Percentiles rank a stretch among this genome's conserved stretches.
These are phyloP conservation scores for Candida awuae DNA, from an alignment of 805 yeast genomes.

Conservation along the genomic window DNA sequence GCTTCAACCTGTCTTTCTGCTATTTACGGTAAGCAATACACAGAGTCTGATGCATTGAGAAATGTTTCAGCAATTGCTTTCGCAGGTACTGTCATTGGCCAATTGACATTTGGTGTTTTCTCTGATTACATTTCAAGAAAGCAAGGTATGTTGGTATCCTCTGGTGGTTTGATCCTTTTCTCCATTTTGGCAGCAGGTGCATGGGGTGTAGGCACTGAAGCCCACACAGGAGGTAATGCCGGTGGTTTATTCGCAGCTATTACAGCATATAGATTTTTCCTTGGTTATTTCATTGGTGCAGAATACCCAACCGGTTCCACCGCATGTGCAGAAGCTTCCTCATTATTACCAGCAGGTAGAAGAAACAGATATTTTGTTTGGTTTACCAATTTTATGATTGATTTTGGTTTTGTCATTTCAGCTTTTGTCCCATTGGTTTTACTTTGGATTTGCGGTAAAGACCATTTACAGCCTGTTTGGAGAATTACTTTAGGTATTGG, in stretches of 20 bases:
- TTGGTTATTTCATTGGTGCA: conserved; percentile 90
- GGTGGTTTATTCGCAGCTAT: conserved; percentile 77
- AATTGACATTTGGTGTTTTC: conserved; percentile 68
- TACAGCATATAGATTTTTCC: conserved; percentile 75
- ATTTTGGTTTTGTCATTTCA: conserved; percentile 73
- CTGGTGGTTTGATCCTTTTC: conserved; percentile 64
- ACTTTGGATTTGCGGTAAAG: conserved; percentile 69
- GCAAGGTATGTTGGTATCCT: conserved; percentile 74
- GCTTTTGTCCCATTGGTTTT: conserved; percentile 82
- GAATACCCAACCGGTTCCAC: conserved; percentile 93
- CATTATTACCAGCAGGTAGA: conserved; percentile 65
- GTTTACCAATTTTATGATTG: conserved; percentile 88
- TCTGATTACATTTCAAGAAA: conserved; percentile 79
- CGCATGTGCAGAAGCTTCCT: conserved; percentile 87
- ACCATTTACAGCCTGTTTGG: conserved; percentile 80
- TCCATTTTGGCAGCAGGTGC: conserved; percentile 75
- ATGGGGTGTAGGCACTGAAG: conserved; percentile 62
- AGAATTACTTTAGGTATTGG: conserved; percentile 86
- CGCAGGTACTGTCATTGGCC: conserved; percentile 88
- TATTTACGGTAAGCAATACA: conserved; percentile 58
- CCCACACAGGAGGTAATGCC: conserved; percentile 38
- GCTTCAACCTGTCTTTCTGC: conserved; percentile 61
- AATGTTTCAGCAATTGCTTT: conserved; percentile 85
- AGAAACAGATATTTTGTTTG: conserved; percentile 85
- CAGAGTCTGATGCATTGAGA: conserved; percentile 58